phyloP scores from a whole-genome alignment of 257 asterid species.

The Plantago elongata region DNA sequence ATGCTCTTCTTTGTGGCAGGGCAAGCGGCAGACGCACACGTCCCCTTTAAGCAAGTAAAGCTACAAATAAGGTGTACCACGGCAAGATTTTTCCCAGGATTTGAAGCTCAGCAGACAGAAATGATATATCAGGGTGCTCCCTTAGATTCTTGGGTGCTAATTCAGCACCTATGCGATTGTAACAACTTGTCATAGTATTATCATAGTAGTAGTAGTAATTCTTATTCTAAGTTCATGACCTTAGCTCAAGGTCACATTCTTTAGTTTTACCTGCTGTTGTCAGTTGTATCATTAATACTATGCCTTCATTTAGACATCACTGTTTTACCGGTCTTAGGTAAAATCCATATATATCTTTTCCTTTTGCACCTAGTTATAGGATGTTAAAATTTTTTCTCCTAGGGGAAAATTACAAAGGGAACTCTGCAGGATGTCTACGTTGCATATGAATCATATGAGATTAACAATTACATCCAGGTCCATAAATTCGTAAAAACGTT shows the following conservation, averaged over 20 bases:
- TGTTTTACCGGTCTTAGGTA: too few species aligned
- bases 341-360: too few species aligned
- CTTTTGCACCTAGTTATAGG: too few species aligned
- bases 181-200: too few species aligned
- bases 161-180: slow-evolving; percentile 25
- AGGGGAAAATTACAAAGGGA: too few species aligned
- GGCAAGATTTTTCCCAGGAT: slow-evolving; percentile 1
- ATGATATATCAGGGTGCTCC: slow-evolving; percentile 2
- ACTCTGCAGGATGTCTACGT: too few species aligned
- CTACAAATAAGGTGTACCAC: background rate
- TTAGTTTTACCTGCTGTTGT: slow-evolving; percentile 14
- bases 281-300: background rate
- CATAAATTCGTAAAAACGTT: too few species aligned
- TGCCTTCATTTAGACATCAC: too few species aligned
- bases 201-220: background rate
- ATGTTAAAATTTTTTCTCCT: too few species aligned
- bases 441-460: too few species aligned
- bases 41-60: slow-evolving; percentile 35
- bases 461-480: too few species aligned
- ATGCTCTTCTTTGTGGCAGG: slow-evolving; percentile 74
- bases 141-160: slow-evolving; percentile 28
- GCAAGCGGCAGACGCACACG: slow-evolving; percentile 75
- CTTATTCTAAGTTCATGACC: slow-evolving; percentile 14
- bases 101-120: background rate
- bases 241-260: slow-evolving; percentile 30